A percentile compares a stretch with the other conserved stretches of the same genome.
Conservation (phyloP, 768 basidiomycete species). For the Boletus tomentosulus region DNA sequence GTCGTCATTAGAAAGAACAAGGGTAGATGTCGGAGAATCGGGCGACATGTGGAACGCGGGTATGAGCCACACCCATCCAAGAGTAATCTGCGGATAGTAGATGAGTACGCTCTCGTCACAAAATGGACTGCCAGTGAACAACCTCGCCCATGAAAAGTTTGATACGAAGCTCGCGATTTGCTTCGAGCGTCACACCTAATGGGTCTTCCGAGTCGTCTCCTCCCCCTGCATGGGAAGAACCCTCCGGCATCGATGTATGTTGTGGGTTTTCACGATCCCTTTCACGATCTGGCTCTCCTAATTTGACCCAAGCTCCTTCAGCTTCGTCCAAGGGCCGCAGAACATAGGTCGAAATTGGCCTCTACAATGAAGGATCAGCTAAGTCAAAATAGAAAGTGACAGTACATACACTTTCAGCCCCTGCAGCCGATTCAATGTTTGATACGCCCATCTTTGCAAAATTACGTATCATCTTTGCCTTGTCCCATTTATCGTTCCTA, state of each 20-base stretch:
- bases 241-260: background rate
- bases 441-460: constrained; percentile 61
- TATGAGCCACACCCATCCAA: constrained; percentile 87
- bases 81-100: constrained; percentile 47
- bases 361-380: constrained; percentile 19
- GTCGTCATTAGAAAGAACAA: constrained; percentile 55
- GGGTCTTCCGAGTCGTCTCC: constrained; percentile 16
- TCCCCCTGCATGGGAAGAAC: constrained; percentile 1
- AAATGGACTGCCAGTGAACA: constrained; percentile 8
- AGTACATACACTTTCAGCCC: constrained; percentile 11
- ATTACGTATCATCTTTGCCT: constrained; percentile 69
- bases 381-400: background rate
- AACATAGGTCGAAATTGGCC: constrained; percentile 40
- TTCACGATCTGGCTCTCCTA: constrained; percentile 23
- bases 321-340: constrained; percentile 34
- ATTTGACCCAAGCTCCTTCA: constrained; percentile 39
- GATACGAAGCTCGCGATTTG: constrained; percentile 60
- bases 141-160: constrained; percentile 76
- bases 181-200: constrained; percentile 57
- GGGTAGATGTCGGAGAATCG: constrained; percentile 32
- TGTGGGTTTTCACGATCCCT: background rate
- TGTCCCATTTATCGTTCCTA: constrained; percentile 60
- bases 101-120: background rate
- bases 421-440: constrained; percentile 7
- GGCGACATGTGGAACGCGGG: constrained; percentile 77